A percentile compares a stretch with the other conserved stretches of the same genome.
Conservation (phyloP, 805 yeast genomes). For the Hanseniaspora pseudoguilliermondii region DNA sequence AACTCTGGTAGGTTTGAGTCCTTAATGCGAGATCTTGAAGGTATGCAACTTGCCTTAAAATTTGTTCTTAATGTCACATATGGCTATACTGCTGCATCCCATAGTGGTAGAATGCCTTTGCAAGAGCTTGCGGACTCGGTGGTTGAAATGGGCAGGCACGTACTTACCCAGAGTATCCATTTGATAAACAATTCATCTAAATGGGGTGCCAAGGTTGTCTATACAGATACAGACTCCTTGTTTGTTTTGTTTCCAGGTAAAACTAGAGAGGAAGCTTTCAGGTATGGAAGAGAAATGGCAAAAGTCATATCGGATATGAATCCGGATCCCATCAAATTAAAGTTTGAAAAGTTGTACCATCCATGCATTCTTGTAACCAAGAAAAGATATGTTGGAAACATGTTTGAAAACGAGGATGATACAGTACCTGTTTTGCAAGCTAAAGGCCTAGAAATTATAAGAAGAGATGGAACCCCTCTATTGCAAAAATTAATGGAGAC, state of each 20-base stretch:
- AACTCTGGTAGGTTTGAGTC: conserved; percentile 30
- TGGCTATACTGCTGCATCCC: conserved; percentile 90
- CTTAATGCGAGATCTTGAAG: conserved; percentile 46
- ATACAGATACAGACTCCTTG: conserved; percentile 92
- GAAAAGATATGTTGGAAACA: conserved; percentile 82
- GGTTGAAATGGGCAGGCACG: conserved; percentile 82
- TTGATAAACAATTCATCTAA: conserved; percentile 44
- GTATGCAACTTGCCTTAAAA: conserved; percentile 76
- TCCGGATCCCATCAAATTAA: conserved; percentile 70
- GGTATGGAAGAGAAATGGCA: conserved; percentile 61
- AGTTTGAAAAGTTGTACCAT: conserved; percentile 85
- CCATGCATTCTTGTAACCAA: conserved; percentile 75
- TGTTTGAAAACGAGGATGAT: conserved; percentile 51
- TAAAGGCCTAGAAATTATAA: conserved; percentile 87
- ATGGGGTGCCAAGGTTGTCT: conserved; percentile 87
- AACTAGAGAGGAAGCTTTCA: conserved; percentile 63
- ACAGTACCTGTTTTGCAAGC: conserved; percentile 68
- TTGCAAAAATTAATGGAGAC: conserved; percentile 72
- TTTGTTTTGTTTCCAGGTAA: conserved; percentile 85
- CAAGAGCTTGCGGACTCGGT: conserved; percentile 90
- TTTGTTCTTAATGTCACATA: conserved; percentile 90
- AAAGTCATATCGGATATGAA: conserved; percentile 45
- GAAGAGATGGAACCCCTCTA: conserved; percentile 91
- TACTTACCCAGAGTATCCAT: conserved; percentile 55
- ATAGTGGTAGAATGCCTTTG: conserved; percentile 94